Conservation (phyloP, 2,329 filamentous ascomycete species). For the Cladosporium sp. region DNA sequence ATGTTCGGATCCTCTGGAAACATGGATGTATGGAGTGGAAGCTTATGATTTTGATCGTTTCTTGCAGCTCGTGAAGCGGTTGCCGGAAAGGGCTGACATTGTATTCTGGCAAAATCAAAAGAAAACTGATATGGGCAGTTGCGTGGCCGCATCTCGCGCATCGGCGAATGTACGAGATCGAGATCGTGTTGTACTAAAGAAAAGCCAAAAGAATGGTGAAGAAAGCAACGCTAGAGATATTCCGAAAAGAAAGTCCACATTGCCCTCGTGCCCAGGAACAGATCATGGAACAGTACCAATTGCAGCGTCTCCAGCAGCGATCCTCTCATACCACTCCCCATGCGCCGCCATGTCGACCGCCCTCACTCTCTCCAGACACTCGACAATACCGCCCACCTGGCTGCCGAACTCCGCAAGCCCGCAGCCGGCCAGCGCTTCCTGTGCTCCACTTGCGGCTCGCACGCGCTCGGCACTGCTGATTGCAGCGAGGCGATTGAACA, state of each 20-base stretch:
- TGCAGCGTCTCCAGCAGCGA: constrained; percentile 3
- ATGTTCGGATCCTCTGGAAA: too few relatives aligned
- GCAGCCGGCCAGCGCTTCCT: constrained; percentile 61
- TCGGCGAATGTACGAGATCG: too few relatives aligned
- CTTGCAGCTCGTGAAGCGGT: too few relatives aligned
- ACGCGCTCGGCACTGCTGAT: constrained; percentile 64
- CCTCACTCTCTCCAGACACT: constrained; percentile 59
- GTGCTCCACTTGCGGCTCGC: constrained; percentile 60
- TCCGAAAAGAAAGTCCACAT: not conserved
- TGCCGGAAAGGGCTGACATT: too few relatives aligned
- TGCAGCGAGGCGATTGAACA: constrained; percentile 58
- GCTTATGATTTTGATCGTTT: too few relatives aligned
- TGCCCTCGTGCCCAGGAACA: too few relatives aligned
- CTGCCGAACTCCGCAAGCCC: constrained; percentile 69
- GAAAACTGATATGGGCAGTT: too few relatives aligned
- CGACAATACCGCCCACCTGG: constrained; percentile 62
- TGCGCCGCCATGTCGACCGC: constrained; percentile 55
- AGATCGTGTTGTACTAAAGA: too few relatives aligned
- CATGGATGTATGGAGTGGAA: too few relatives aligned
- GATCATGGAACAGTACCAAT: too few relatives aligned
- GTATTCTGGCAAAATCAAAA: too few relatives aligned
- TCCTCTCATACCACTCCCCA: constrained; percentile 19
- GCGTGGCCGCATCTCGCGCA: too few relatives aligned
- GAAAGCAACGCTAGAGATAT: not conserved
- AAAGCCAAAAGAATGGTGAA: not conserved